Evolutionary conservation across 257 asterid genomes (phyloP), one percentile per base, ranked within the genome.

Genomic region (Gardenia jasminoides): DNA sequence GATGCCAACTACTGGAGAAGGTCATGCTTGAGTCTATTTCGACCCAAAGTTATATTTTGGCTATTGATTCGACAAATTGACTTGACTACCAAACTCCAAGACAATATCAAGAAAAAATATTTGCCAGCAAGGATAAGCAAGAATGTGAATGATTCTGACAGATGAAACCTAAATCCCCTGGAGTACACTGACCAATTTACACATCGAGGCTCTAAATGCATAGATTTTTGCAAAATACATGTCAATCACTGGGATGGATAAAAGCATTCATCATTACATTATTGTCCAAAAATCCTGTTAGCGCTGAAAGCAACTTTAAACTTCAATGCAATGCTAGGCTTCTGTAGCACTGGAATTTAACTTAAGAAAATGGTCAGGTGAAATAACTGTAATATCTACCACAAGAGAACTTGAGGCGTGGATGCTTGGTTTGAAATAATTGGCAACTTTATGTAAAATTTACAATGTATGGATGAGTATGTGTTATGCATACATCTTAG

Each of bases 201-300:
- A 13, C 59, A 52, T 52, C 22, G 16, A 15, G 24, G 20, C 59
- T 13, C 59, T 17, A 52, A 15, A 52, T 52, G 24, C 59, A 15
- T 52, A 15, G n/a, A 54, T 54, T 54, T 54, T 54, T 54, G 62
- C n/a, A 54, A 54, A 54, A 10, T 50, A 50, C 10, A 54, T 54
- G 62, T 54, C 9, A 54, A 3, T 54, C 10, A n/a, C n/a, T 54
- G 20, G 20, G n/a, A 24, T 1, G 19, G 62, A 54, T 54, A 5
- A 54, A 54, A 54, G 8, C n/a, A 17, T 54, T 54, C n/a, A 10
- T 10, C 48, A 44, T 54, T 7, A 54, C 8, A 54, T 0, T 54
- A 6, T 19, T 54, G 62, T 19, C 20, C n/a, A 54, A 54, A n/a
- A 54, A 54, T 54, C 24, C n/a, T 54, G 19, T 3, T 54, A 97